Evolutionary conservation across 352 stramenopile genomes (phyloP).

Genomic region (Globisporangium irregulare): DNA sequence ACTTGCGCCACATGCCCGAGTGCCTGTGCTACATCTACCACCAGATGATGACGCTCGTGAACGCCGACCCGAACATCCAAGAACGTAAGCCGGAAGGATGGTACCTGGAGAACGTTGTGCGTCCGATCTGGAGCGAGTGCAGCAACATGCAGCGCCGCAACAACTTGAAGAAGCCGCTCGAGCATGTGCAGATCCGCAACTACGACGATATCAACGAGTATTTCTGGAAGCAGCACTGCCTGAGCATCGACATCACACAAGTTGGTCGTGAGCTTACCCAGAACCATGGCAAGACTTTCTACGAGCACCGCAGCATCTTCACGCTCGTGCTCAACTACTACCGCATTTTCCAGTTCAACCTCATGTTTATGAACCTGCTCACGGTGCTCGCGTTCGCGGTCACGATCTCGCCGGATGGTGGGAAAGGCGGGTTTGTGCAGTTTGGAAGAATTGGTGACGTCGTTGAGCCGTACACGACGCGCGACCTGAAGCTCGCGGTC

Average conservation of each 20-base stretch:
- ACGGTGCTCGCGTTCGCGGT: constrained; percentile 53
- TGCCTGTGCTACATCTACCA: constrained; percentile 98
- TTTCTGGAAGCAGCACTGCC: constrained; percentile 70
- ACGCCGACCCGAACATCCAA: constrained; percentile 40
- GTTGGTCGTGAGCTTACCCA: constrained; percentile 48
- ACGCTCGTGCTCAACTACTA: constrained; percentile 78
- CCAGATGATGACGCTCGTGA: constrained; percentile 55
- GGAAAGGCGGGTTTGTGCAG: constrained; percentile 49
- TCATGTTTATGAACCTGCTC: constrained; percentile 64
- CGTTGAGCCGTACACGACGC: constrained; percentile 45
- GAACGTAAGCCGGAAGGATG: constrained; percentile 46
- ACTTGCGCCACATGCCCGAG: constrained; percentile 96
- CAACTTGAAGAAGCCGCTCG: constrained; percentile 47
- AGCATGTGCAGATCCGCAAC: constrained; percentile 77
- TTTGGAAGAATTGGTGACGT: constrained; percentile 56
- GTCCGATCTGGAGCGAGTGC: constrained; percentile 64
- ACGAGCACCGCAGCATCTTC: constrained; percentile 70
- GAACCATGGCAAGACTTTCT: constrained; percentile 78
- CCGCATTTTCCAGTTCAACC: constrained; percentile 82
- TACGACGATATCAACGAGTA: constrained; percentile 86
- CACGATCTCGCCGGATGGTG: constrained; percentile 55
- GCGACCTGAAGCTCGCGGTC: constrained; percentile 52
- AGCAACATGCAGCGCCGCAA: constrained; percentile 77
- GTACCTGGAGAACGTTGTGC: constrained; percentile 59
- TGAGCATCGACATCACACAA: constrained; percentile 43